Conservation (phyloP, 169 alveolate species). For the Plasmodium adleri region DNA sequence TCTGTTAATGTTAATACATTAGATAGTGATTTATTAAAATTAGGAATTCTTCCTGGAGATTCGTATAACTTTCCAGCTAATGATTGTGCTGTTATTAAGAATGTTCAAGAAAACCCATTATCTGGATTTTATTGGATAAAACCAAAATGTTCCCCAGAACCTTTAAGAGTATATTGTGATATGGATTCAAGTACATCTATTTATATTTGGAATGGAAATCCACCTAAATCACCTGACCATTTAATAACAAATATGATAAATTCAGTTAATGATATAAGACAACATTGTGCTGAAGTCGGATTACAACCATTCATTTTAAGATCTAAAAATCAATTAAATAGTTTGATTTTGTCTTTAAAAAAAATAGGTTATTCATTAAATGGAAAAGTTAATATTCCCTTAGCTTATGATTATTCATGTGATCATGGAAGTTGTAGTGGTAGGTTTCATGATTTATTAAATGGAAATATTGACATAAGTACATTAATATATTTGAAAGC, state of each 20-base stretch:
- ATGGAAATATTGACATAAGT: constrained; percentile 79
- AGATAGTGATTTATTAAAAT: constrained; percentile 76
- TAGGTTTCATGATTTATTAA: constrained; percentile 87
- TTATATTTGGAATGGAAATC: constrained; percentile 82
- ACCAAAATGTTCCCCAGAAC: constrained; percentile 90
- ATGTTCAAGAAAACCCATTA: constrained; percentile 57
- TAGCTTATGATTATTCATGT: constrained; percentile 90
- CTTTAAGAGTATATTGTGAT: constrained; percentile 92
- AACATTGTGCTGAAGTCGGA: constrained; percentile 90
- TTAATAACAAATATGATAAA: constrained; percentile 78
- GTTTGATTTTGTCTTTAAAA: constrained; percentile 85
- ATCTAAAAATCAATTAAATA: constrained; percentile 84
- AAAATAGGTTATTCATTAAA: constrained; percentile 87
- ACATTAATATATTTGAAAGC: constrained; percentile 79
- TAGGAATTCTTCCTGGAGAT: constrained; percentile 86
- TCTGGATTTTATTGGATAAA: constrained; percentile 94
- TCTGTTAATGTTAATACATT: constrained; percentile 55
- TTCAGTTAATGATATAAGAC: constrained; percentile 86
- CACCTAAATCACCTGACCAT: constrained; percentile 80
- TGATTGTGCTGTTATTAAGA: constrained; percentile 88
- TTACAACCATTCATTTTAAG: constrained; percentile 90
- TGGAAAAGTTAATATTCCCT: constrained; percentile 88
- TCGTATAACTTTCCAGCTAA: constrained; percentile 89
- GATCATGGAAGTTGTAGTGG: constrained; percentile 87
- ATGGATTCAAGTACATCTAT: constrained; percentile 86